A percentile compares a stretch with the other conserved stretches of the same genome.
Evolutionary conservation across 805 yeast genomes (phyloP).

Genomic region (Ogataea pignaliae): DNA sequence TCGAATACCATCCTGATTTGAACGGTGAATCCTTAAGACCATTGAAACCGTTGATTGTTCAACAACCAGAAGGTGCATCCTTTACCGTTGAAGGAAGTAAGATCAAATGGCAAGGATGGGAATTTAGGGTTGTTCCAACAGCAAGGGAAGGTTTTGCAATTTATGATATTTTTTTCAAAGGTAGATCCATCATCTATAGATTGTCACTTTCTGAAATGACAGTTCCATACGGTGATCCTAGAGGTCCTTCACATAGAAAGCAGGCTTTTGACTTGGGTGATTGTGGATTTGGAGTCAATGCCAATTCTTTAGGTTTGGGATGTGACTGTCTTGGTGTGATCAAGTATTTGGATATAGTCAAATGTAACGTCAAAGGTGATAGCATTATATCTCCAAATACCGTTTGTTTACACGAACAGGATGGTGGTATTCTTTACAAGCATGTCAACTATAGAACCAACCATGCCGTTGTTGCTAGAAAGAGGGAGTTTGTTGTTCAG

Average conservation of each 20-base stretch:
- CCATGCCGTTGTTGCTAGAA: constrained; percentile 65
- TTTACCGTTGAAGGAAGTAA: constrained; percentile 57
- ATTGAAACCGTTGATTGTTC: constrained; percentile 63
- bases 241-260: constrained; percentile 80
- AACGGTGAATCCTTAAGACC: constrained; percentile 53
- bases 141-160: constrained; percentile 78
- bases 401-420: constrained; percentile 78
- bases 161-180: constrained; percentile 70
- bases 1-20: constrained; percentile 73
- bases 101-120: constrained; percentile 82
- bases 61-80: constrained; percentile 80
- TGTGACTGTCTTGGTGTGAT: constrained; percentile 82
- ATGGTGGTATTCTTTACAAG: constrained; percentile 70
- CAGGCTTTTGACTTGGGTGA: constrained; percentile 87
- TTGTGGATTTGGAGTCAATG: constrained; percentile 74
- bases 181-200: constrained; percentile 72
- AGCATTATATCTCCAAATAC: constrained; percentile 62
- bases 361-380: constrained; percentile 54
- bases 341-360: constrained; percentile 62
- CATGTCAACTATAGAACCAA: constrained; percentile 77
- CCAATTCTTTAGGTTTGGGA: constrained; percentile 64
- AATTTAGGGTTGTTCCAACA: constrained; percentile 63
- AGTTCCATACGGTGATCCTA: constrained; percentile 83
- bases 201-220: constrained; percentile 78
- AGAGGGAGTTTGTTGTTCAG: constrained; percentile 75